phyloP scores from a whole-genome alignment of 2,329 filamentous ascomycete genomes.

The Thielaviopsis euricoi region DNA sequence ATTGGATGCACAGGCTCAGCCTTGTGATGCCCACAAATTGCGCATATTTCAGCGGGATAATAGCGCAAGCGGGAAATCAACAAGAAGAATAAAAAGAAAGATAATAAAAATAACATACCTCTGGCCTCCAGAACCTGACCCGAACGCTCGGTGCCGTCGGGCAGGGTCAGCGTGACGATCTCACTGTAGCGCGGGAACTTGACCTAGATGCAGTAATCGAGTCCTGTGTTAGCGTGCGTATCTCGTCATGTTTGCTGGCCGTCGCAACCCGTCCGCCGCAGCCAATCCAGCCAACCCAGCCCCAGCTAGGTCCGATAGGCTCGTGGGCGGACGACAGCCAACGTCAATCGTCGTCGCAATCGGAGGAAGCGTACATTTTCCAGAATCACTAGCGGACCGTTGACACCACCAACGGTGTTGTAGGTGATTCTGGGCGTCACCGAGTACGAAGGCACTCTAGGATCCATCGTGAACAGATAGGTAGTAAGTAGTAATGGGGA shows the following conservation, averaged over 20 bases:
- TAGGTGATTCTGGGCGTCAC: constrained; percentile 58
- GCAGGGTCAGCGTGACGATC: constrained; percentile 88
- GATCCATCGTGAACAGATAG: constrained; percentile 22
- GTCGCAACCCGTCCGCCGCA: neutral
- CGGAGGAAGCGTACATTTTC: constrained; percentile 54
- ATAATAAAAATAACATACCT: constrained; percentile 52
- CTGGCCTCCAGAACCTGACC: constrained; percentile 95
- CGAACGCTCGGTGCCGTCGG: constrained; percentile 84
- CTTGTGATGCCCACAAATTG: neutral
- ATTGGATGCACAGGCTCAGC: constrained; percentile 6
- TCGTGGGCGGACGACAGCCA: neutral
- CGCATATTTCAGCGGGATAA: neutral
- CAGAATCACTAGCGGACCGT: constrained; percentile 91
- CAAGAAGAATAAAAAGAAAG: too few species aligned
- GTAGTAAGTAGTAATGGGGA: neutral
- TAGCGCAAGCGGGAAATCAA: neutral
- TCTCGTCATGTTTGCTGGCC: neutral
- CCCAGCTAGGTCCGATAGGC: neutral
- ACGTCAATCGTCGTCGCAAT: neutral
- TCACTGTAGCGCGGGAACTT: constrained; percentile 97
- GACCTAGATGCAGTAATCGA: constrained; percentile 39
- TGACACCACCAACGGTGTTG: constrained; percentile 97
- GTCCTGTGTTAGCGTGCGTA: constrained; percentile 15
- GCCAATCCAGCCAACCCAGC: too few species aligned
- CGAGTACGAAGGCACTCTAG: constrained; percentile 42